These are phyloP conservation scores for Geranium rotundifolium DNA, from an alignment of 345 rosid species.

Conservation along the genomic window DNA sequence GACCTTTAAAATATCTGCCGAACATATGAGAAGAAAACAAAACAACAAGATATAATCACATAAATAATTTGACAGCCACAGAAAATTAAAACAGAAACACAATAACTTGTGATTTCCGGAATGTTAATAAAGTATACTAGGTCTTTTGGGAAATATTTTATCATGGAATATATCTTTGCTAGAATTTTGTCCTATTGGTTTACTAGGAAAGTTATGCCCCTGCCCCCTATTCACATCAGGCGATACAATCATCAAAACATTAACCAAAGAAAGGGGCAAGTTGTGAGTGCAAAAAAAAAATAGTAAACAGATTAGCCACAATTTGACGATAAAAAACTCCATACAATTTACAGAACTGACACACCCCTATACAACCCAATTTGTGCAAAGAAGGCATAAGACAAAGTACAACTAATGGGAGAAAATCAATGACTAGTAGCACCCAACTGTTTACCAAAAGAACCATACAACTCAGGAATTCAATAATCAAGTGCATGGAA, in stretches of 20 bases:
- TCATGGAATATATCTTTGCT: background rate
- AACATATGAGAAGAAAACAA: background rate
- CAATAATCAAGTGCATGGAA: background rate
- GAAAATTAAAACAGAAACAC: no score
- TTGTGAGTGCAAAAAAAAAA: background rate
- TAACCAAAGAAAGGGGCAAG: no score
- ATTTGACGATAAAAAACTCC: background rate
- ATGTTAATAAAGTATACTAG: no score
- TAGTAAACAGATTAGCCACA: background rate
- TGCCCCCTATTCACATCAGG: background rate
- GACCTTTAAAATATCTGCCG: conserved; percentile 93
- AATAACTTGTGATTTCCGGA: background rate
- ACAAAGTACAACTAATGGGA: no score
- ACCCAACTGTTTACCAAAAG: no score
- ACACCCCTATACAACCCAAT: no score
- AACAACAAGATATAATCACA: no score
- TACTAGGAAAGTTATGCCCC: background rate
- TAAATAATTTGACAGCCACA: background rate
- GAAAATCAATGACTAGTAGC: no score
- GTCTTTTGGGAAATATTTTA: background rate
- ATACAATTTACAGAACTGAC: no score
- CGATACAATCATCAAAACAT: background rate
- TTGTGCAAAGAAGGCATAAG: no score
- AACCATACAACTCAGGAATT: no score
- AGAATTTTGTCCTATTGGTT: background rate